A percentile compares a stretch with the other conserved stretches of the same genome.
phyloP scores from a whole-genome alignment of 495 filamentous ascomycete species.

The Darksidea phi region DNA sequence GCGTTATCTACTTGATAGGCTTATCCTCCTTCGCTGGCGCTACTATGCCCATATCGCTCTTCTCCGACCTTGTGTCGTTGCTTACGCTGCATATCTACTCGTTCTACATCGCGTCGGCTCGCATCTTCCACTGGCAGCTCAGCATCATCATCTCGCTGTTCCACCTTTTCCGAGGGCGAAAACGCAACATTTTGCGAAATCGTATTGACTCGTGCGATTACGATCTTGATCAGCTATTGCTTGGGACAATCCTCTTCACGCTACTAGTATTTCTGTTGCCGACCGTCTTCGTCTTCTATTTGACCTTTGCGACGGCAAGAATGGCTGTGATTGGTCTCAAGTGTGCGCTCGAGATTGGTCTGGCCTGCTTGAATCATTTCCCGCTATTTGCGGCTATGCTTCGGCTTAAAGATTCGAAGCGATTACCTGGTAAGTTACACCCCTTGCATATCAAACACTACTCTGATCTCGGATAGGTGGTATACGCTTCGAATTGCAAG shows the following conservation, averaged over 20 bases:
- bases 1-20: slow-evolving; percentile 88
- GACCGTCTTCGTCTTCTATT: slow-evolving; percentile 92
- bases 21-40: slow-evolving; percentile 94
- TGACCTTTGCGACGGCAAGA: slow-evolving; percentile 89
- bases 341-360: slow-evolving; percentile 79
- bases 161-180: slow-evolving; percentile 96
- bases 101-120: slow-evolving; percentile 93
- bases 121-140: slow-evolving; percentile 98
- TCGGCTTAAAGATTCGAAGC: slow-evolving; percentile 84
- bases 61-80: slow-evolving; percentile 90
- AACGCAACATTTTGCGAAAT: slow-evolving; percentile 93
- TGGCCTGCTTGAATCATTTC: slow-evolving; percentile 97
- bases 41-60: slow-evolving; percentile 93
- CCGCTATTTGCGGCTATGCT: slow-evolving; percentile 97
- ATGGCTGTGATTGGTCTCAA: slow-evolving; percentile 94
- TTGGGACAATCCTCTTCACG: slow-evolving; percentile 96
- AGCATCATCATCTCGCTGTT: slow-evolving; percentile 95
- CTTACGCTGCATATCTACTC: slow-evolving; percentile 95
- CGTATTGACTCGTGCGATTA: slow-evolving; percentile 99
- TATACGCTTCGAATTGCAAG: slow-evolving; percentile 84
- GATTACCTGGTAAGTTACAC: slow-evolving; percentile 67
- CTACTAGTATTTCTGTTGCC: slow-evolving; percentile 92
- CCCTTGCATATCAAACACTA: slow-evolving; percentile 7
- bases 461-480: slow-evolving; percentile 56
- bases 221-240: slow-evolving; percentile 92